Conservation (phyloP, 768 basidiomycete genomes). For the Leucocoprinus birnbaumii region DNA sequence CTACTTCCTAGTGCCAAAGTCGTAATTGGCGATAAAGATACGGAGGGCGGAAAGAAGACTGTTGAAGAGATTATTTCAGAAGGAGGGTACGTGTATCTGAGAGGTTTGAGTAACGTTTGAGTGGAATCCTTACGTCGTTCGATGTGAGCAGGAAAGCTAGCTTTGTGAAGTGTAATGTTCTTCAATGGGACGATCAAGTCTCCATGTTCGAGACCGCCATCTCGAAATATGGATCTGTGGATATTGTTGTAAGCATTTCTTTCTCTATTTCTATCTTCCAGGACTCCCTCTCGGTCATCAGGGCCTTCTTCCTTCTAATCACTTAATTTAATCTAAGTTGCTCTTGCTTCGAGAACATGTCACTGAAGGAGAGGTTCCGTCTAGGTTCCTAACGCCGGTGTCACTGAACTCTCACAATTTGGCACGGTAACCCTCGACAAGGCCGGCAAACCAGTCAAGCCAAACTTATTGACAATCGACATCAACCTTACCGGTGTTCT, state of each 20-base stretch:
- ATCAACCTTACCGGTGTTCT: slow-evolving; percentile 47
- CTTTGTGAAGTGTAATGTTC: slow-evolving; percentile 46
- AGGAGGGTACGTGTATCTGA: slow-evolving; percentile 38
- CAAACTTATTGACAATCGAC: slow-evolving; percentile 40
- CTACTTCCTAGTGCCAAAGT: slow-evolving; percentile 41
- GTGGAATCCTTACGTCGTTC: background rate
- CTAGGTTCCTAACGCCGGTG: slow-evolving; percentile 49
- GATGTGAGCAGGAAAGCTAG: slow-evolving; percentile 33
- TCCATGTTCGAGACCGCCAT: slow-evolving; percentile 49
- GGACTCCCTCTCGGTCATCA: too few species aligned
- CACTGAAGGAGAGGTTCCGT: background rate
- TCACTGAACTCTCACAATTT: slow-evolving; percentile 33
- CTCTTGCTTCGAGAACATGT: too few species aligned
- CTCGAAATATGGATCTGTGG: slow-evolving; percentile 43
- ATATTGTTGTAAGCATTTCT: slow-evolving; percentile 42
- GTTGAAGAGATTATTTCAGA: slow-evolving; percentile 35
- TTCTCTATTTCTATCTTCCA: background rate
- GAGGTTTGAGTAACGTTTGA: background rate
- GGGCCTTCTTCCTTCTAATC: too few species aligned
- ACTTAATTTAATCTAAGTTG: background rate
- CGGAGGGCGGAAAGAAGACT: slow-evolving; percentile 33
- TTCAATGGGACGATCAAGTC: slow-evolving; percentile 50
- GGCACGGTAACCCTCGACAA: slow-evolving; percentile 23
- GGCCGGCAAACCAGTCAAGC: slow-evolving; percentile 41
- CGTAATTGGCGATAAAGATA: slow-evolving; percentile 51